Percentiles rank a stretch among this genome's conserved stretches.
phyloP scores from a whole-genome alignment of 805 yeast genomes.

The Kazachstania kunashirensis region DNA sequence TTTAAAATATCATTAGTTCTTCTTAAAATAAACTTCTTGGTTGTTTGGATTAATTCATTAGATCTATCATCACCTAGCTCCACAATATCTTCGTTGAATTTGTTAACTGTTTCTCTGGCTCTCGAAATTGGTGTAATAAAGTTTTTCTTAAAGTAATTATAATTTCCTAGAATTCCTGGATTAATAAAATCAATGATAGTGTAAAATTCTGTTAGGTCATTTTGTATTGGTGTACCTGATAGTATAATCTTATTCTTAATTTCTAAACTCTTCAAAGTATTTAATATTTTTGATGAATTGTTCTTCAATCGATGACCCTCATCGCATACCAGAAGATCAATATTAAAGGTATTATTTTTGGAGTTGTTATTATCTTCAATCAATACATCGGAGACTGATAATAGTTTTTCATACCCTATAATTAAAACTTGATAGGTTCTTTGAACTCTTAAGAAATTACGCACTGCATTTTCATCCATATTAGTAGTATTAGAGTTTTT shows the following conservation, averaged over 20 bases:
- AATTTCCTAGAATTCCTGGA: slow-evolving; percentile 69
- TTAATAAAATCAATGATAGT: slow-evolving; percentile 74
- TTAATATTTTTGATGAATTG: slow-evolving; percentile 59
- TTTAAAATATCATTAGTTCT: slow-evolving; percentile 52
- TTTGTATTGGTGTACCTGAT: slow-evolving; percentile 91
- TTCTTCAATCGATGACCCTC: slow-evolving; percentile 91
- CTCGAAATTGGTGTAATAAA: slow-evolving; percentile 62
- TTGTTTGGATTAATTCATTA: slow-evolving; percentile 50
- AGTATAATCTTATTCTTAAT: slow-evolving; percentile 52
- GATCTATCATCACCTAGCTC: slow-evolving; percentile 54
- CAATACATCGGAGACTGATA: slow-evolving; percentile 44
- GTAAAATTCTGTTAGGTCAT: slow-evolving; percentile 76
- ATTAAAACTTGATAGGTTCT: slow-evolving; percentile 74
- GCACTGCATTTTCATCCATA: slow-evolving; percentile 48
- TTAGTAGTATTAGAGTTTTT: slow-evolving; percentile 39
- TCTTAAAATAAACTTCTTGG: slow-evolving; percentile 61
- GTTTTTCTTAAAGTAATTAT: slow-evolving; percentile 46
- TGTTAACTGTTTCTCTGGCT: slow-evolving; percentile 56
- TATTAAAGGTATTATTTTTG: slow-evolving; percentile 27
- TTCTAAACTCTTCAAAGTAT: slow-evolving; percentile 46
- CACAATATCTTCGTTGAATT: slow-evolving; percentile 40
- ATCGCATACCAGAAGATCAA: slow-evolving; percentile 79
- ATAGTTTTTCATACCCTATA: slow-evolving; percentile 78
- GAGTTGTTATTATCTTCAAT: slow-evolving; percentile 7
- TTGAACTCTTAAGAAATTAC: slow-evolving; percentile 49